phyloP scores from a whole-genome alignment of 2,329 filamentous ascomycete genomes.

The Scedosporium boydii region DNA sequence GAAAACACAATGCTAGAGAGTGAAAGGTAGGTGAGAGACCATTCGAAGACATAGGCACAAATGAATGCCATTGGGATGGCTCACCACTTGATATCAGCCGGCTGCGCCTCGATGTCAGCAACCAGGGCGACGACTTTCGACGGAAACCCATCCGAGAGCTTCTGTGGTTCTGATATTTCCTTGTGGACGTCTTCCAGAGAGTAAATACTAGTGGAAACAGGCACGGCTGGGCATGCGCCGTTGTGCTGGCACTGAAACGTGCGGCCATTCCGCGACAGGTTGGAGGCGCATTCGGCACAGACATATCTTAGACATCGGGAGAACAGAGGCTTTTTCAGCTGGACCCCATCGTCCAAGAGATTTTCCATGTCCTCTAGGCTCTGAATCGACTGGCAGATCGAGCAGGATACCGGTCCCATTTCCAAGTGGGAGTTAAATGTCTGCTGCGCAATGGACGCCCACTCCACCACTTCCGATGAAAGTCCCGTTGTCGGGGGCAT shows the following conservation, averaged over 20 bases:
- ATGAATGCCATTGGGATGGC: no score
- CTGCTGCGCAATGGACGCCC: slow-evolving; percentile 19
- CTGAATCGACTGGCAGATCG: slow-evolving; percentile 15
- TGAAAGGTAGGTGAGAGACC: slow-evolving; percentile 6
- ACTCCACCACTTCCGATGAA: slow-evolving; percentile 4
- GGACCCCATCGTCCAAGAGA: slow-evolving; percentile 9
- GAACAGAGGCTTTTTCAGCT: slow-evolving; percentile 14
- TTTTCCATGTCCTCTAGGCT: slow-evolving; percentile 19
- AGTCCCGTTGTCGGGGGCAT: neutral
- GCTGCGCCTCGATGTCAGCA: slow-evolving; percentile 18
- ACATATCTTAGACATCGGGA: slow-evolving; percentile 22
- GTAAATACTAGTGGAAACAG: neutral
- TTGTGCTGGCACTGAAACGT: slow-evolving; percentile 6
- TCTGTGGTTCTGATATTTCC: slow-evolving; percentile 17
- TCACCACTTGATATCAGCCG: slow-evolving; percentile 24
- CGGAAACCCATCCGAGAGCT: slow-evolving; percentile 12
- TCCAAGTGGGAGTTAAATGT: slow-evolving; percentile 23
- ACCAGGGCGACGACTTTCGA: slow-evolving; percentile 26
- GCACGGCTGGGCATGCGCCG: neutral
- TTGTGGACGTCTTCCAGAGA: neutral
- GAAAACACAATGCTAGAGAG: slow-evolving; percentile 38
- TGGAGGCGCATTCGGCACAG: slow-evolving; percentile 20
- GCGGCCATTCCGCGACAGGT: neutral
- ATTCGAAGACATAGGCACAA: no score
- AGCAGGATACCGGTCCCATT: slow-evolving; percentile 17